These are phyloP conservation scores for Talaromyces liani DNA, from an alignment of 495 filamentous ascomycete genomes.

Conservation along the genomic window DNA sequence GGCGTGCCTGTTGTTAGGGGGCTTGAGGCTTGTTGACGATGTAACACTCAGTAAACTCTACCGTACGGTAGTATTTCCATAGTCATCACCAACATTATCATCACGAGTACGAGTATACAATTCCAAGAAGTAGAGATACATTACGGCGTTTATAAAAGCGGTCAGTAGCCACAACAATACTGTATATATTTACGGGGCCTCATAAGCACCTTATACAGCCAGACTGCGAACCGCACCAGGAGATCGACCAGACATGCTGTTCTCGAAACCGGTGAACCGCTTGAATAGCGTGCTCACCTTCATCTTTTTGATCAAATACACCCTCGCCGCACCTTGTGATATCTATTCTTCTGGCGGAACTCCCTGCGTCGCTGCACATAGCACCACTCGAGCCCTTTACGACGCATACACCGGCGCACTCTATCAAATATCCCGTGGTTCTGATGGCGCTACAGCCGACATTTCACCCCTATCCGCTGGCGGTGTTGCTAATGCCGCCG, in stretches of 20 bases:
- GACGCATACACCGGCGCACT: slow-evolving; percentile 40
- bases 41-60: too few species aligned
- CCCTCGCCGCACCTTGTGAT: slow-evolving; percentile 49
- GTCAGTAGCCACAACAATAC: background rate
- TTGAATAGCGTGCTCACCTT: slow-evolving; percentile 27
- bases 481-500: slow-evolving; percentile 48
- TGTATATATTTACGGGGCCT: background rate
- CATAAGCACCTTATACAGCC: background rate
- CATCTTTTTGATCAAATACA: slow-evolving; percentile 28
- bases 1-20: too few species aligned
- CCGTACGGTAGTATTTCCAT: too few species aligned
- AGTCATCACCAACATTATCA: background rate
- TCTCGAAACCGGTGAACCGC: background rate
- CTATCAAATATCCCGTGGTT: slow-evolving; percentile 48
- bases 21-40: too few species aligned
- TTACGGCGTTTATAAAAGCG: background rate
- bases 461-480: slow-evolving; percentile 43
- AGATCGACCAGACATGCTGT: background rate
- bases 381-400: slow-evolving; percentile 52
- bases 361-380: slow-evolving; percentile 51
- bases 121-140: background rate
- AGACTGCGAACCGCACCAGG: background rate
- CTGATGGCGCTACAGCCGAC: slow-evolving; percentile 36
- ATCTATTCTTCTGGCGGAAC: slow-evolving; percentile 45
- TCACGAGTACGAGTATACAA: background rate